Base-by-base conservation (phyloP, 2,329 filamentous ascomycete genomes). In the Nemania bipapillata region DNA sequence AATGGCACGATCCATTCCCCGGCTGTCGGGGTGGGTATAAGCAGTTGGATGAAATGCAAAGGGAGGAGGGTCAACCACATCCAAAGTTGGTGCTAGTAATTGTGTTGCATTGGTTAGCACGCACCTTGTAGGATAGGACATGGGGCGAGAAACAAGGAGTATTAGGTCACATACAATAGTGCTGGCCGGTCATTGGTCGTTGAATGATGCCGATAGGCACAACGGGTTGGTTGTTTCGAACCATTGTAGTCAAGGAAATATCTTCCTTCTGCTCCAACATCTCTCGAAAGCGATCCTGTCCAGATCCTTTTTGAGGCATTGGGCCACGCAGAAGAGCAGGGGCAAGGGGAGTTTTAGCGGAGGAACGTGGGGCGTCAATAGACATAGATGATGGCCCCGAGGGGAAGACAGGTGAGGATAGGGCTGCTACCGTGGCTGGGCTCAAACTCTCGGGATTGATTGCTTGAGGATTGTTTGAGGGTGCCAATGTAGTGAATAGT, bases 281-380 rank as follows among this genome's bases (percentile, higher is more conserved):
- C 47, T 74, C 70, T 17, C 73, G 74, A 58, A 77, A 75, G 8
- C 74, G 73, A 54, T 77, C 73, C 59, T 76, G 75, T 5, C 73
- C 72, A 45, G 75, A 77, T 40, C 73, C 74, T 66, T 74, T 73
- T 60, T 72, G 35, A 8, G 72, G 74, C 45, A 66, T 64, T 26
- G 74, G 75, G 24, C 75, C 74, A 40, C 50, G 66, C 49, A 53
- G 30, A 6, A 65, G 57, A 57, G 56, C 3, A 47, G 45, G 24
- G 22, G 53, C 9, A 22, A 8, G 20, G 7, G 49, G 37, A 17
- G 58, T 57, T 35, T 35, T 35, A 28, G 32, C 22, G 12, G 53
- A 50, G 35, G 54, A 8, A 20, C 32, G 60, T 20, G 47, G 57
- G 20, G 24, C 9, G 4, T n/a, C 28, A 52, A 15, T 7, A 30